Base-by-base conservation (phyloP, 352 stramenopile genomes). In the Phytophthora capsici region DNA sequence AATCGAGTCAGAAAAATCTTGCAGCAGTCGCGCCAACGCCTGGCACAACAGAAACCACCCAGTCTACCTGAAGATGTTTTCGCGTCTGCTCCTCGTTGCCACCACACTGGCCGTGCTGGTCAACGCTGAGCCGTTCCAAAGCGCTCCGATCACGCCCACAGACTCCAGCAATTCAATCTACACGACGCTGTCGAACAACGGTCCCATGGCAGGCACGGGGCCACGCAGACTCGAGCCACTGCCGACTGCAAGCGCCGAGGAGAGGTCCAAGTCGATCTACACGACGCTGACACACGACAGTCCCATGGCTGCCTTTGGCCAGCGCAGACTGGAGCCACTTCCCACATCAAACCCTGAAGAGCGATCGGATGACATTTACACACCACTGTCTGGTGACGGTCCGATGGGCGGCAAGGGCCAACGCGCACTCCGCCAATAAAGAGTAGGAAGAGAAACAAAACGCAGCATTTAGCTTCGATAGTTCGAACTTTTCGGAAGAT, bases 341-440 rank as follows among this genome's bases (percentile, higher is more conserved):
- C 34, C 55, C 23, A 41, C 47, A 0, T 3, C n/a, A 22, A 51
- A 26, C 9, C 13, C 43, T 46, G 63, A 77, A 49, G 65, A 75
- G 34, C 66, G 60, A 12, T 67, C 64, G 56, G 62, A 54, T 19
- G 41, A 62, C 19, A 74, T 76, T 48, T 84, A 73, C 69, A 84
- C 63, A 37, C 64, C 51, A 36, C 63, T 81, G 36, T 65, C 56
- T n/a, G 20, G 71, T 49, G 46, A 58, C 36, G 58, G 72, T 19
- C 71, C 72, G 10, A 81, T 81, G 73, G 56, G 37, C 25, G 69
- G 57, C 26, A 57, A 43, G 44, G 56, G 50, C 38, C 16, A 28
- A n/a, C 65, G 58, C 41, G 65, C 51, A 14, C 52, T 68, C 46
- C 52, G 59, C 14, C 58, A 62, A 45, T 71, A 64, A 55, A 22